Evolutionary conservation across 2,329 filamentous ascomycete species (phyloP), one percentile per base, ranked within the genome.

Genomic region (Xylaria sp.): DNA sequence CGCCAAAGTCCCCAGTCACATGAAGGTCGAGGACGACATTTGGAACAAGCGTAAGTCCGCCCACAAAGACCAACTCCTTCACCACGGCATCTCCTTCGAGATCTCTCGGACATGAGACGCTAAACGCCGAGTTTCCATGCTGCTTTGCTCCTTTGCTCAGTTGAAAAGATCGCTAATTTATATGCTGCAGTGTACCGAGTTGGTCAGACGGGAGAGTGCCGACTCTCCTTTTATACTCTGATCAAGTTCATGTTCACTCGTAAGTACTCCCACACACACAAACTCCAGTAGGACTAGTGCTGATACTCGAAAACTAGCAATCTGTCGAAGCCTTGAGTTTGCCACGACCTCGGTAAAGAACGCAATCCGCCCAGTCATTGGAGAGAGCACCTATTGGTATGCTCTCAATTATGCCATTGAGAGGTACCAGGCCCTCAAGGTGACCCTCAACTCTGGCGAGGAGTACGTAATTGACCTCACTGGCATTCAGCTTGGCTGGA

Each of bases 391-490:
- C 23, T 30, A 4, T 30, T 4, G 48, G 18, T 48, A 11, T 19
- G 35, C 35, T 30, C 9, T 52, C 34, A 62, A 54, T 16, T 30
- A 37, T 7, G 18, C 19, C 37, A 6, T 62, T 10, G n/a, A 35
- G 18, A 23, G 9, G n/a, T 59, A 65, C 55, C 46, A n/a, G 6
- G 53, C 50, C 3, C n/a, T 65, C 4, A 58, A 23, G 30, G 10
- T 63, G n/a, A 58, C 47, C 2, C 42, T 63, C 23, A 10, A 11
- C 19, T 57, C 57, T n/a, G 42, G 34, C 34, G 63, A 63, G 19
- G 19, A 54, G 6, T 65, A 63, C 13, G 57, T 49, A 19, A 35
- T 65, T 13, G 61, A 65, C 18, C 54, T 62, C 34, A 55, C 54
- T 1, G 55, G 11, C 2, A 44, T 55, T n/a, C 57, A 60, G 18